Evolutionary conservation across 768 basidiomycete species (phyloP), one percentile per base, ranked within the genome.

Genomic region (Boletus reticulatus): DNA sequence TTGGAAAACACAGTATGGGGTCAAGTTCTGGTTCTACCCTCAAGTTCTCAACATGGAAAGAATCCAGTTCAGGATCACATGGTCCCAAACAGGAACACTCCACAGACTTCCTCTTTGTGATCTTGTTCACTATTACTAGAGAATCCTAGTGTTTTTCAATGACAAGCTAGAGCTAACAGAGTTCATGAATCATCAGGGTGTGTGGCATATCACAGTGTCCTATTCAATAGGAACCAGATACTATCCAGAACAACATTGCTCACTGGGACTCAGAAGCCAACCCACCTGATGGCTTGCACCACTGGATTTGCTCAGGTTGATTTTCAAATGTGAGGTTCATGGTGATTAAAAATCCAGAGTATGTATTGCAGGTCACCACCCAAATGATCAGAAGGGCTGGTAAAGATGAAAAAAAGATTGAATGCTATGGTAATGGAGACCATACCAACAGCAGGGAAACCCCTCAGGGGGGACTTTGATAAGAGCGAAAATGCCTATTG

Each of bases 281-380:
- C 12, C 3, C 48, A 48, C 38, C 45, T 52, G 2, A 56, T 52
- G 50, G 50, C 50, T 14, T 56, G 39, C 32, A 56, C 50, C 1
- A 48, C 50, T 0, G 42, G 41, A 0, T 57, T 57, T 4, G 46
- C 50, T 32, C 39, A 48, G 24, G 11, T 57, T 2, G 24, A 57
- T 38, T n/a, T 11, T 24, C 47, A 1, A n/a, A 52, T 16, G 46
- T 57, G 13, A 13, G 50, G 39, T 57, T 52, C 8, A 46, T 57
- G 2, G 27, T 57, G 24, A 38, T 57, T 2, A 13, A 34, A 19
- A n/a, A 57, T 12, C 50, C 51, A 0, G 34, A 43, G 14, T 44
- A 38, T 12, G 42, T 46, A 1, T 14, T 57, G 36, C 29, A 43
- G 1, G 12, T 45, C 1, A 34, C 42, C 1, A 29, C 48, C 14